A percentile compares a stretch with the other conserved stretches of the same genome.
phyloP scores from a whole-genome alignment of 176 grass and related monocot species.

The Aegilops tauschii region DNA sequence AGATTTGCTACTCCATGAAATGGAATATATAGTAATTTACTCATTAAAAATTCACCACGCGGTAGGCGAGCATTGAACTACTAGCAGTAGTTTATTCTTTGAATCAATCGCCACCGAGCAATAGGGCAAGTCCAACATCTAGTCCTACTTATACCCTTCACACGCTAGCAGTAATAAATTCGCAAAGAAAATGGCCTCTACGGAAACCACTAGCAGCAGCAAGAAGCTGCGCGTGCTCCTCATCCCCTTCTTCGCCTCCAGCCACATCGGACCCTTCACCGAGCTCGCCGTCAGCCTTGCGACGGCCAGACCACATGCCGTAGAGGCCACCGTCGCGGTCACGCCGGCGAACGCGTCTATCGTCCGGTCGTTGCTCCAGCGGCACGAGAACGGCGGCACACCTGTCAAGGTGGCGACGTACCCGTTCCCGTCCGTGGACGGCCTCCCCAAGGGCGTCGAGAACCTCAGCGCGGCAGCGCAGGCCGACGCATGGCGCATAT shows the following conservation, averaged over 20 bases:
- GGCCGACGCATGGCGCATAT: neutral
- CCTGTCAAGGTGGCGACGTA: neutral
- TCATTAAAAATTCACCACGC: no score
- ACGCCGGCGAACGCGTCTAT: neutral
- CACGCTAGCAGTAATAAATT: no score
- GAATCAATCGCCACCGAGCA: no score
- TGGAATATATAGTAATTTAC: no score
- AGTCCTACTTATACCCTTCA: no score
- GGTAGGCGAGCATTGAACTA: no score
- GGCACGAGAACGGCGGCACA: neutral
- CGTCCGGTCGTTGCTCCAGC: neutral
- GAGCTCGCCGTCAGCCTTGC: neutral
- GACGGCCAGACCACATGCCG: neutral
- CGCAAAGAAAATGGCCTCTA: no score
- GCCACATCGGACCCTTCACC: neutral
- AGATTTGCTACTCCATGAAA: no score
- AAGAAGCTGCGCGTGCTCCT: neutral
- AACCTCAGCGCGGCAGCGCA: neutral
- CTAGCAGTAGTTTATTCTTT: no score
- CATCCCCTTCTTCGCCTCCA: neutral
- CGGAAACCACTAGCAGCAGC: no score
- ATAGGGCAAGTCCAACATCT: no score
- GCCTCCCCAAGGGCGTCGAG: neutral
- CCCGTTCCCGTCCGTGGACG: no score
- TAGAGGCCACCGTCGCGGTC: neutral